These are phyloP conservation scores for Capronia coronata DNA, from an alignment of 2,329 filamentous ascomycete genomes.

Conservation along the genomic window DNA sequence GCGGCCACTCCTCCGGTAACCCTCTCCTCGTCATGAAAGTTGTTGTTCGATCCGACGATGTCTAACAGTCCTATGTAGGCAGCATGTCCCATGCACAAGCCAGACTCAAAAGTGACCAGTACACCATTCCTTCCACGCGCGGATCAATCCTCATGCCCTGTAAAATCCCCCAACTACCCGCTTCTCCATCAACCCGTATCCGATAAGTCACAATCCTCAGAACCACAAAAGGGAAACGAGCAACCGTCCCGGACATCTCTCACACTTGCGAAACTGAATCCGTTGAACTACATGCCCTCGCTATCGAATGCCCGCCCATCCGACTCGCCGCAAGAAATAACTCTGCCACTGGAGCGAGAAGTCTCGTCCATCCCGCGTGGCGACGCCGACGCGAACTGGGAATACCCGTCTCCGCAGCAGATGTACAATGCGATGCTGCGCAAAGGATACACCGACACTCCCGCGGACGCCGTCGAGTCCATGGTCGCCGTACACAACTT, in stretches of 20 bases:
- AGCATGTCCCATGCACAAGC: slow-evolving; percentile 1
- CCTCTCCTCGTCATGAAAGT: slow-evolving; percentile 9
- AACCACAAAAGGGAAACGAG: too few relatives aligned
- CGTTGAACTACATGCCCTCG: slow-evolving; percentile 92
- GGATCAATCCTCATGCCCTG: slow-evolving; percentile 50
- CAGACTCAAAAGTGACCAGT: not conserved
- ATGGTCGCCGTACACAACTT: slow-evolving; percentile 99
- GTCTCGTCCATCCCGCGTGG: slow-evolving; percentile 86
- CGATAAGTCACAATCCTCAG: slow-evolving; percentile 22
- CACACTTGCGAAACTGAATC: slow-evolving; percentile 61
- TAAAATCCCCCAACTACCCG: slow-evolving; percentile 35
- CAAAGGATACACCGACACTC: slow-evolving; percentile 93
- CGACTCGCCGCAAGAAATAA: slow-evolving; percentile 56
- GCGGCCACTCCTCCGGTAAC: slow-evolving; percentile 51
- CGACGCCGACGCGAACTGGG: slow-evolving; percentile 75
- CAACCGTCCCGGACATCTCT: not conserved
- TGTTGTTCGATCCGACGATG: not conserved
- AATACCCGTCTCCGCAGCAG: slow-evolving; percentile 96
- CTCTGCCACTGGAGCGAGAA: slow-evolving; percentile 74
- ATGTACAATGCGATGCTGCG: slow-evolving; percentile 98
- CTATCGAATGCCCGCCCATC: slow-evolving; percentile 73
- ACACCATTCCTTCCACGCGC: not conserved
- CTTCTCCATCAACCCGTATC: slow-evolving; percentile 19
- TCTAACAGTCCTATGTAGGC: slow-evolving; percentile 19
- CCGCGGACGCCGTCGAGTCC: slow-evolving; percentile 83